Evolutionary conservation across 177 flowering plant species (phyloP), one percentile per base, ranked within the genome.

Genomic region (Vitis hybrid): DNA sequence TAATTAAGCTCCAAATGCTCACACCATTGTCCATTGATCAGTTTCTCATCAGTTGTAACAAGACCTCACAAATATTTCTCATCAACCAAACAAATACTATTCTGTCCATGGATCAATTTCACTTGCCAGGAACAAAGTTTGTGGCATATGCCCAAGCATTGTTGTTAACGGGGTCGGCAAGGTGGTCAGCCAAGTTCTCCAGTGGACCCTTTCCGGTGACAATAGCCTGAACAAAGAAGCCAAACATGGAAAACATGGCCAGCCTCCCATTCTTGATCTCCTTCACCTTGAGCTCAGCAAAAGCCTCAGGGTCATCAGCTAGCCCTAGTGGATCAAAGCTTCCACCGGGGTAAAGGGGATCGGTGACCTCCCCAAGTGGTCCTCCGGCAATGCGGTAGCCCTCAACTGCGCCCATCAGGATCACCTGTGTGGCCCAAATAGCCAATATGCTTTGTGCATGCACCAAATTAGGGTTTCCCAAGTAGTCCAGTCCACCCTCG

Each of bases 171-270:
- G 45, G 45, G 45, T 39, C 45, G 7, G 45, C 45, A 7, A 39
- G 45, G 8, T 39, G 45, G 45, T 39, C 45, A 39, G 45, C 45
- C 6, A 39, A 7, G 81, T 83, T 83, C 81, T 83, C 86, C 73
- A 83, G 51, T 5, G 86, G 86, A 0, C 82, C 86, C 75, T 83
- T 83, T 5, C 86, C 84, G 5, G 84, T 81, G 7, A 81, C 84
- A 48, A 79, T 82, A 58, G 82, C 84, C 72, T 82, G 84, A 68
- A 79, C 82, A 45, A 74, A 82, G 79, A 82, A 81, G 15, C 84
- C 84, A 39, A 81, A 81, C 84, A 81, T 81, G 26, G 84, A 78
- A 26, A 26, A 26, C 29, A 26, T 26, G 29, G 29, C 29, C 29
- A 26, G 29, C 29, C 29, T 26, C 29, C 82, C 83, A 50, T 78